A percentile compares a stretch with the other conserved stretches of the same genome.
phyloP scores from a whole-genome alignment of 1,284 basidiomycete species.

The Ustilago cynodontis region DNA sequence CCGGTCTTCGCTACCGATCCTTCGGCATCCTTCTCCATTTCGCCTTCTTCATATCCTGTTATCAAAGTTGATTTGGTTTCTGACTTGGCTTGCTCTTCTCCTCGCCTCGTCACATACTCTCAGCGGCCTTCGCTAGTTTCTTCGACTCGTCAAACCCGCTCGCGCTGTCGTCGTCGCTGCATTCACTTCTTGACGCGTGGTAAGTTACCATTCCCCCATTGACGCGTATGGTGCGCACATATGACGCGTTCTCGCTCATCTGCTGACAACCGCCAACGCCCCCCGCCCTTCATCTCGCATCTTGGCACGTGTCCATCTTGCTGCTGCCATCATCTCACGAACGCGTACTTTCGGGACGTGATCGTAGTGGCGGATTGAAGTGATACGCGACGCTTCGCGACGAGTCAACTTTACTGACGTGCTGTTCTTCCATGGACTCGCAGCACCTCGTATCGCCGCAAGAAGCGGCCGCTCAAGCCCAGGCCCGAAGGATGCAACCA shows the following conservation, averaged over 20 bases:
- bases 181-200: constrained; percentile 47
- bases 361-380: constrained; percentile 39
- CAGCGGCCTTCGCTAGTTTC: constrained; percentile 19
- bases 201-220: constrained; percentile 24
- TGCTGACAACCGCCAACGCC: constrained; percentile 25
- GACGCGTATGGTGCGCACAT: constrained; percentile 31
- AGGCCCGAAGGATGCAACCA: constrained; percentile 57
- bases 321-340: constrained; percentile 4
- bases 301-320: constrained; percentile 2
- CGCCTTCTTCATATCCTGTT: constrained; percentile 15
- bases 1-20: constrained; percentile 11
- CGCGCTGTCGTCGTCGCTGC: constrained; percentile 42
- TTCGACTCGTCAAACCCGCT: constrained; percentile 17
- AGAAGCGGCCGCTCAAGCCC: constrained; percentile 58
- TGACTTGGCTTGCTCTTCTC: constrained; percentile 22
- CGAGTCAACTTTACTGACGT: constrained; percentile 34
- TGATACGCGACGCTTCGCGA: constrained; percentile 41
- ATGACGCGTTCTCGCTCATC: constrained; percentile 29
- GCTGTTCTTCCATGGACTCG: constrained; percentile 52
- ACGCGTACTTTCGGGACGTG: constrained; percentile 4
- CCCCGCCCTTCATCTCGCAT: constrained; percentile 21
- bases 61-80: constrained; percentile 19
- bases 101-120: constrained; percentile 4
- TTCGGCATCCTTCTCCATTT: constrained; percentile 5
- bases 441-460: constrained; percentile 58